Base-by-base conservation (phyloP, 139 green algal species). In the Chlorella sp. region DNA sequence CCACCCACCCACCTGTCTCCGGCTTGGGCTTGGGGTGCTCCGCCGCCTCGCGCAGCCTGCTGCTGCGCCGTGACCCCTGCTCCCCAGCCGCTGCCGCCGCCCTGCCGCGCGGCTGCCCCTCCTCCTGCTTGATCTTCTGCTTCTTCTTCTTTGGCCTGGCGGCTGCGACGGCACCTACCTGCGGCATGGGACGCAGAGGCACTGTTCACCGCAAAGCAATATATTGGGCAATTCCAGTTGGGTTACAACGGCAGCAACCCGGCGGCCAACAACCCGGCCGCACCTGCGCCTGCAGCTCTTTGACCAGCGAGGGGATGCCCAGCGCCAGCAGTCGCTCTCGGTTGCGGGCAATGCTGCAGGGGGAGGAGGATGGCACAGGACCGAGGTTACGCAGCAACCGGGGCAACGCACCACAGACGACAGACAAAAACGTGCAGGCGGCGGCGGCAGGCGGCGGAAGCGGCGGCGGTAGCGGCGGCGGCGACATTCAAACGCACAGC, bases 271-370 rank as follows among this genome's bases (percentile, higher is more conserved):
- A 2, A 21, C 51, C 12, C 13, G 51, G 2, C 51, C 51, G 12
- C 51, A 60, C 51, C 51, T 60, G 51, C 51, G 51, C 51, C 51
- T 60, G 51, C 51, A 88, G 74, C 34, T 64, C 60, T 3, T 34
- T 23, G 25, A 64, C 44, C 26, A 88, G 67, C 15, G 38, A 25
- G 34, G 75, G 85, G 47, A 88, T 82, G 34, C 85, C 83, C 39
- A 88, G 76, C 3, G 74, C 74, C 28, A 84, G 26, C 83, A 88
- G 51, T 2, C 83, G 73, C 18, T 78, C 74, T 4, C 83, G 60
- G 41, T 89, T 89, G 51, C 80, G 80, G 18, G 67, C 69, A 16
- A 89, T 89, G 41, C 85, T 89, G 85, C 34, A 78, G 3, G 17
- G 68, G 34, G 20, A 55, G 20, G 15, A 2, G 32, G 34, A 20